Evolutionary conservation across 768 basidiomycete species (phyloP).

Genomic region (Collybia sordida): DNA sequence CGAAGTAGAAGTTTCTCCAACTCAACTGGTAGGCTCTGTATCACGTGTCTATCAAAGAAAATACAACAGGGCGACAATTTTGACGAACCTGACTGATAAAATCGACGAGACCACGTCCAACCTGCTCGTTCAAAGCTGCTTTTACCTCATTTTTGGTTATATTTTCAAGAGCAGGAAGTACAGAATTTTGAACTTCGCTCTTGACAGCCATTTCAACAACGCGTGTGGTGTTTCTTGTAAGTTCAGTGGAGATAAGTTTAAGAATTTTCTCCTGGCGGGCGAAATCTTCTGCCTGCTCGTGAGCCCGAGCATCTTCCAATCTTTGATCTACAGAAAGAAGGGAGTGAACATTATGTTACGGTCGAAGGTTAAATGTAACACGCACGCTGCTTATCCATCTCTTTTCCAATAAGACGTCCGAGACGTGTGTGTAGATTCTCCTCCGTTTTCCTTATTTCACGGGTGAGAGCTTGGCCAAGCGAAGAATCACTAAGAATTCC

Average conservation of each 20-base stretch:
- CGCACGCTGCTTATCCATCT: conserved; percentile 90
- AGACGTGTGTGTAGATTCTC: conserved; percentile 76
- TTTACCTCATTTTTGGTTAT: conserved; percentile 84
- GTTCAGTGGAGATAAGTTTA: conserved; percentile 83
- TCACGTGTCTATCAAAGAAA: conserved; percentile 11
- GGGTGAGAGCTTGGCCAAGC: conserved; percentile 58
- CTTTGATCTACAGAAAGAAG: conserved; percentile 61
- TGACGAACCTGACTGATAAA: conserved; percentile 68
- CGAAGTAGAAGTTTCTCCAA: conserved; percentile 77
- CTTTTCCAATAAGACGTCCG: conserved; percentile 77
- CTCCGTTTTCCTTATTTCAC: conserved; percentile 83
- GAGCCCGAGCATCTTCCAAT: conserved; percentile 75
- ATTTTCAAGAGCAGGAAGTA: conserved; percentile 77
- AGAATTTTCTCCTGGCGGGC: conserved; percentile 86
- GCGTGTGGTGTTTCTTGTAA: conserved; percentile 84
- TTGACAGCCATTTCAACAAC: conserved; percentile 91
- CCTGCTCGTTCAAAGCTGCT: conserved; percentile 73
- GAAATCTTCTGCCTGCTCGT: conserved; percentile 80
- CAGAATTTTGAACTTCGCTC: conserved; percentile 79
- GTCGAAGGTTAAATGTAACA: conserved; percentile 14
- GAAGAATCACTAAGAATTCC: conserved; percentile 48
- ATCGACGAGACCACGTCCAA: conserved; percentile 71
- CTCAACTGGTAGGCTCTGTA: conserved; percentile 72
- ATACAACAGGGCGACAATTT: background rate
- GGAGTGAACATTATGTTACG: background rate